Evolutionary conservation across 2,329 filamentous ascomycete genomes (phyloP).

Genomic region (Chrysoporthe austroafricana): DNA sequence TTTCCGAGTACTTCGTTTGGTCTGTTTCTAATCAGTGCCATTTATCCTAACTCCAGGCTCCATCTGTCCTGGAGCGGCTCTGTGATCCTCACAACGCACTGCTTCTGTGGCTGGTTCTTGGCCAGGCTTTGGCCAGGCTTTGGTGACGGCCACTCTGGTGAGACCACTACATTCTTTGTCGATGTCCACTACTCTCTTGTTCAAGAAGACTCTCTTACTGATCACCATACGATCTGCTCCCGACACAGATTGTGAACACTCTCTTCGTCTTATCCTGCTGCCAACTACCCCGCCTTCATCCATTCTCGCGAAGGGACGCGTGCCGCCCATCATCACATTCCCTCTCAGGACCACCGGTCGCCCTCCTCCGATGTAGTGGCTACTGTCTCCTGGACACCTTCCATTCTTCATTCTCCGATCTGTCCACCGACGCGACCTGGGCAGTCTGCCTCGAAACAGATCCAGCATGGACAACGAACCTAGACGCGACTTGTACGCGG

Average conservation of each 20-base stretch:
- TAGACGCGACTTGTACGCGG: slow-evolving; percentile 80
- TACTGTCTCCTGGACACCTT: background rate
- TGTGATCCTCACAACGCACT: background rate
- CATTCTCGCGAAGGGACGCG: background rate
- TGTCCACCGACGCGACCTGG: background rate
- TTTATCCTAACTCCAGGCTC: background rate
- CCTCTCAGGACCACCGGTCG: background rate
- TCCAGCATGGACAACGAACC: slow-evolving; percentile 71
- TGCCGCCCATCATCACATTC: background rate
- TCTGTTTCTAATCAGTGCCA: background rate
- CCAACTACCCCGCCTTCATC: background rate
- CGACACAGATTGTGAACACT: background rate
- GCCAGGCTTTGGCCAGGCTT: background rate
- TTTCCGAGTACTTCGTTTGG: background rate
- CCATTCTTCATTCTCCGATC: background rate
- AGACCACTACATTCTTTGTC: background rate
- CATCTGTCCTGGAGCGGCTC: background rate
- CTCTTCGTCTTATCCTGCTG: background rate
- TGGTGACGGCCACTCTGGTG: background rate
- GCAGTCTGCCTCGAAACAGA: slow-evolving; percentile 37
- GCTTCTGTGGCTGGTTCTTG: background rate
- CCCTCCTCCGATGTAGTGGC: slow-evolving; percentile 5
- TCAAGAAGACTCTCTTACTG: background rate
- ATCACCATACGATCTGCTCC: background rate
- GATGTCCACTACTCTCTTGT: background rate